phyloP scores from a whole-genome alignment of 495 filamentous ascomycete genomes.

The Margaritispora aquatica region DNA sequence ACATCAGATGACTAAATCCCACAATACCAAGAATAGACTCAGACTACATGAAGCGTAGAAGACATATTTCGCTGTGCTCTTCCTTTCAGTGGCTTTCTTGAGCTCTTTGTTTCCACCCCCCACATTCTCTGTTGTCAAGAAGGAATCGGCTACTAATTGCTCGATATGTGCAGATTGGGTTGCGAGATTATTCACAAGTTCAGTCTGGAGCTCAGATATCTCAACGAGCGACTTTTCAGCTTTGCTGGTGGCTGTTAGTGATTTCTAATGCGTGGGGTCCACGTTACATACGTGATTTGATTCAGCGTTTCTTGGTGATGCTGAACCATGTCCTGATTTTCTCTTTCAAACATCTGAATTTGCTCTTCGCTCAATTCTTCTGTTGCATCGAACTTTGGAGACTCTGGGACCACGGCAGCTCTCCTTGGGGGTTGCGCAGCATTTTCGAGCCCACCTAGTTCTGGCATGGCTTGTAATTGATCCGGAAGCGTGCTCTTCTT shows the following conservation, averaged over 20 bases:
- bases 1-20: conserved; percentile 80
- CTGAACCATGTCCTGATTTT: conserved; percentile 87
- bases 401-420: conserved; percentile 19
- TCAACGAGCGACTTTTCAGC: conserved; percentile 88
- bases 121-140: conserved; percentile 75
- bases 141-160: conserved; percentile 80
- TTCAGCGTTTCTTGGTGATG: conserved; percentile 88
- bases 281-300: conserved; percentile 72
- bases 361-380: conserved; percentile 72
- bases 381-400: conserved; percentile 43
- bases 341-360: conserved; percentile 84
- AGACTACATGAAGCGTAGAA: conserved; percentile 83
- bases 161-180: conserved; percentile 82
- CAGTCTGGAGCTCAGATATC: conserved; percentile 86
- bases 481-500: conserved; percentile 82
- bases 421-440: conserved; percentile 8
- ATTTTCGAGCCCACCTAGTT: conserved; percentile 17
- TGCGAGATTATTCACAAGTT: conserved; percentile 76
- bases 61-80: conserved; percentile 78
- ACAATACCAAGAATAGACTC: conserved; percentile 77
- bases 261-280: neutral
- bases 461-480: conserved; percentile 30
- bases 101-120: conserved; percentile 86
- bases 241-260: conserved; percentile 45
- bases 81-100: conserved; percentile 72